Percentiles rank a stretch among this genome's conserved stretches.
These are phyloP conservation scores for Yamadazyma friedrichii DNA, from an alignment of 1,139 yeast species.

Conservation along the genomic window DNA sequence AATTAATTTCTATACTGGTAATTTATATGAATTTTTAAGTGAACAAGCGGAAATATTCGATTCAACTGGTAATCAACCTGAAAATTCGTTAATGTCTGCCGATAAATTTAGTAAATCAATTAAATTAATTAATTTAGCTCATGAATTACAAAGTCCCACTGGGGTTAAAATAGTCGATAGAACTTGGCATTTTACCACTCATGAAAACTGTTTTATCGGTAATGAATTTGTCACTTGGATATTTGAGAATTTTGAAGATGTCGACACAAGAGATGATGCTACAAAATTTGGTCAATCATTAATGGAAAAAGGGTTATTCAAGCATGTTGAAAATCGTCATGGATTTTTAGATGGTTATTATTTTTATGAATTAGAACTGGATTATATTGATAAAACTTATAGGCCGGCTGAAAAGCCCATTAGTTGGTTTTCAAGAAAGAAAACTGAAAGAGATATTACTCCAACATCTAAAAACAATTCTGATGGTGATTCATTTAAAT, in stretches of 20 bases:
- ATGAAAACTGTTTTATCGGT: constrained; percentile 79
- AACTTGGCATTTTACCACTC: constrained; percentile 87
- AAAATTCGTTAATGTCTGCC: constrained; percentile 29
- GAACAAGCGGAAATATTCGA: constrained; percentile 34
- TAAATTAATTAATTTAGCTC: constrained; percentile 49
- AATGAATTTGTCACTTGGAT: constrained; percentile 86
- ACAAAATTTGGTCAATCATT: constrained; percentile 71
- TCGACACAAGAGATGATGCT: constrained; percentile 81
- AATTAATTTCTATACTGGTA: constrained; percentile 85
- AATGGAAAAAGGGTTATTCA: constrained; percentile 69
- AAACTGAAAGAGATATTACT: constrained; percentile 14
- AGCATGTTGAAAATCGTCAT: constrained; percentile 81
- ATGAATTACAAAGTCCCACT: constrained; percentile 68
- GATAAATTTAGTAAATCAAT: constrained; percentile 39
- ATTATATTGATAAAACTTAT: constrained; percentile 43
- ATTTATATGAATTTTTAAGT: constrained; percentile 62
- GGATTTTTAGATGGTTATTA: constrained; percentile 90
- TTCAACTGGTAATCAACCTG: constrained; percentile 33
- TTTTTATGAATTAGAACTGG: constrained; percentile 71
- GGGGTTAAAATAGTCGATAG: constrained; percentile 68
- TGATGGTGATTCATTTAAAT: constrained; percentile 26
- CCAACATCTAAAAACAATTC: constrained; percentile 26
- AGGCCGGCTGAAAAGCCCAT: constrained; percentile 15
- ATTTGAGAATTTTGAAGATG: constrained; percentile 72
- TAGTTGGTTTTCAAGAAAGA: constrained; percentile 38